A percentile compares a stretch with the other conserved stretches of the same genome.
Evolutionary conservation across 2,329 filamentous ascomycete genomes (phyloP).

Genomic region (Sporothrix luriei): DNA sequence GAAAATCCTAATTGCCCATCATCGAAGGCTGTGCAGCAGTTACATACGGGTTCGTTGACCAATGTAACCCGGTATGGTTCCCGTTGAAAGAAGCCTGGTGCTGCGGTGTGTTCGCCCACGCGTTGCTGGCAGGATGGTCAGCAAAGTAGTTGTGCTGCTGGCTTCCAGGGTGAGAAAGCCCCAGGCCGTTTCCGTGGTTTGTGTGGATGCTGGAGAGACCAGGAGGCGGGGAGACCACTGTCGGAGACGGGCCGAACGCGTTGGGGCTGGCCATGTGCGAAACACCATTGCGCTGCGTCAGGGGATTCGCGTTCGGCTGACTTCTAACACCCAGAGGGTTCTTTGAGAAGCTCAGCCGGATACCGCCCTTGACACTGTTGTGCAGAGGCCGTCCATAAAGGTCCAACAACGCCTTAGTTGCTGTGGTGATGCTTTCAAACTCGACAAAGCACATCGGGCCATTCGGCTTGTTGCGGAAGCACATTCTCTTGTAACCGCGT

Average conservation of each 20-base stretch:
- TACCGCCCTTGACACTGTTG: slow-evolving; percentile 92
- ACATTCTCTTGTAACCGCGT: slow-evolving; percentile 91
- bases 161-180: not conserved
- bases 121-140: not conserved
- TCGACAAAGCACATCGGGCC: slow-evolving; percentile 99
- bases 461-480: slow-evolving; percentile 91
- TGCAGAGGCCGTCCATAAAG: slow-evolving; percentile 84
- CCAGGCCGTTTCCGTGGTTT: not conserved
- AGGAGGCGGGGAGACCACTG: slow-evolving; percentile 63
- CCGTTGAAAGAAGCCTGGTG: not conserved
- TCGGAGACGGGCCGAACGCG: slow-evolving; percentile 68
- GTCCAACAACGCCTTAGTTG: slow-evolving; percentile 86
- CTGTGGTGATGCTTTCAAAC: slow-evolving; percentile 90
- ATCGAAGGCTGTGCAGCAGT: not conserved
- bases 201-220: slow-evolving; percentile 59
- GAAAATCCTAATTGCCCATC: slow-evolving; percentile 1
- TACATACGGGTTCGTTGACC: slow-evolving; percentile 1
- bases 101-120: not conserved
- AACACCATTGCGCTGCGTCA: slow-evolving; percentile 37
- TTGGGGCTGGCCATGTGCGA: not conserved
- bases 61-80: not conserved
- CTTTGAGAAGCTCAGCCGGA: slow-evolving; percentile 94
- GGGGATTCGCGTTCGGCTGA: slow-evolving; percentile 61
- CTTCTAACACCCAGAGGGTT: slow-evolving; percentile 92
- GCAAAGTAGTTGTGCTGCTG: not conserved